Evolutionary conservation across 208 protist genomes (phyloP).

Genomic region (Acanthamoeba royreba): DNA sequence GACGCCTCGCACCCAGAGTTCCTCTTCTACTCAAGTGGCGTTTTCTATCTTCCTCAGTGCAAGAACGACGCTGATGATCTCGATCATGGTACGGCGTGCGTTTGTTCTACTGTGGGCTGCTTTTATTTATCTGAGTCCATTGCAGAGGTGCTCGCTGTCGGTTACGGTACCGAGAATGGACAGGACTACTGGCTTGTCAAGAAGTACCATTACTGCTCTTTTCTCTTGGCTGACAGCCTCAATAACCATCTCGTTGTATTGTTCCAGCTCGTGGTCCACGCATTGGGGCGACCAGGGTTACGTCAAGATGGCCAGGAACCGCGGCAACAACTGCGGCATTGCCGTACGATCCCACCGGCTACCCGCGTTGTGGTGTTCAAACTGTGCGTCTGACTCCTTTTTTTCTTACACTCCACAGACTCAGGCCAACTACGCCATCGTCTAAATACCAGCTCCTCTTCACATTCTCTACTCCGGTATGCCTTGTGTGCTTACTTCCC

Average conservation of each 20-base stretch:
- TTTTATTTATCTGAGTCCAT: not conserved
- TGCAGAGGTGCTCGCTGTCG: constrained; percentile 75
- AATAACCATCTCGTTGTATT: not conserved
- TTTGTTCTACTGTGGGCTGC: constrained; percentile 50
- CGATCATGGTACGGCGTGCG: not conserved
- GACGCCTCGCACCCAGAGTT: constrained; percentile 85
- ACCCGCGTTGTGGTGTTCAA: not conserved
- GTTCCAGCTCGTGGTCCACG: not conserved
- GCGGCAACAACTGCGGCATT: constrained; percentile 22
- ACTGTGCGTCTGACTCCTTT: not conserved
- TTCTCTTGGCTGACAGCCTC: not conserved
- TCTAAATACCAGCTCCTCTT: no score
- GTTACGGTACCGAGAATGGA: constrained; percentile 71
- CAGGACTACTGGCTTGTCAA: constrained; percentile 72
- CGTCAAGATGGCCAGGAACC: constrained; percentile 35
- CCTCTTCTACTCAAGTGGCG: constrained; percentile 80
- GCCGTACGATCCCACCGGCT: not conserved
- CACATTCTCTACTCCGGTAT: no score
- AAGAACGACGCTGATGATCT: constrained; percentile 6
- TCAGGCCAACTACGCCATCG: not conserved
- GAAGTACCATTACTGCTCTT: constrained; percentile 50
- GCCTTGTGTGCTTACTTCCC: no score
- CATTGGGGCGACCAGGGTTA: constrained; percentile 28
- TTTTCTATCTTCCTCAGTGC: constrained; percentile 80
- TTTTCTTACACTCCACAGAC: not conserved